Evolutionary conservation across 176 grass and related monocot species (phyloP), one percentile per base, ranked within the genome.

Genomic region (Thinopyrum elongatum): DNA sequence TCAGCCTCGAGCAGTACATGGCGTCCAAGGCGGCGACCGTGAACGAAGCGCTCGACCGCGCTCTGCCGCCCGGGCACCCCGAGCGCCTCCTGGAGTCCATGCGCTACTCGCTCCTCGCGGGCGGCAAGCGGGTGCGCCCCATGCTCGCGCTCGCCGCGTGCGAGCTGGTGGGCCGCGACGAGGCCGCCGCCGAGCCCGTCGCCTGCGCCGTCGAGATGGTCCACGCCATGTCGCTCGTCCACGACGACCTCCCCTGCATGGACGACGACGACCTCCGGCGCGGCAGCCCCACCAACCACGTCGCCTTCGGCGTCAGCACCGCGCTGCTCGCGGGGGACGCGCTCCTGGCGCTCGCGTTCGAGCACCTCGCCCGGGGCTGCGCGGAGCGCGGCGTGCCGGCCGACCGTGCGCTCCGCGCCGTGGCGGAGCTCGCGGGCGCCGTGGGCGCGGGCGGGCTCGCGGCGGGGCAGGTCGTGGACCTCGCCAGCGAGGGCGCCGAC

Each of bases 191-290:
- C 26, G 4, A 16, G 25, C 72, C 72, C 6, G 72, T 76, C 15
- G 72, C 72, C 72, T 76, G 72, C 72, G 72, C 72, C 26, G 72
- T 76, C 72, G 72, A 76, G 72, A 76, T 76, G 72, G 72, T 76
- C 42, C 72, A 76, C 72, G 47, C 72, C 72, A 76, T 76, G 72
- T 76, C 72, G 72, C 72, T 76, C 72, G 47, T 76, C 44, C 72
- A 76, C 72, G 72, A 76, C 44, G 72, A 76, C 42, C 72, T 76
- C 72, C 72, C 72, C 15, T 76, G 72, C 44, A 76, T 76, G 72
- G 72, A 76, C 72, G 44, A 76, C 41, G 72, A 76, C 72, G 72
- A 76, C 44, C 72, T 76, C 26, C 42, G 72, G 15, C 72, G 72
- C 44, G 72, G 72, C 15, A 1, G 7, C 44, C 72, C 72, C 41